These are phyloP conservation scores for Physocladia obscura DNA, from an alignment of 192 early-diverging fungal species.

Conservation along the genomic window DNA sequence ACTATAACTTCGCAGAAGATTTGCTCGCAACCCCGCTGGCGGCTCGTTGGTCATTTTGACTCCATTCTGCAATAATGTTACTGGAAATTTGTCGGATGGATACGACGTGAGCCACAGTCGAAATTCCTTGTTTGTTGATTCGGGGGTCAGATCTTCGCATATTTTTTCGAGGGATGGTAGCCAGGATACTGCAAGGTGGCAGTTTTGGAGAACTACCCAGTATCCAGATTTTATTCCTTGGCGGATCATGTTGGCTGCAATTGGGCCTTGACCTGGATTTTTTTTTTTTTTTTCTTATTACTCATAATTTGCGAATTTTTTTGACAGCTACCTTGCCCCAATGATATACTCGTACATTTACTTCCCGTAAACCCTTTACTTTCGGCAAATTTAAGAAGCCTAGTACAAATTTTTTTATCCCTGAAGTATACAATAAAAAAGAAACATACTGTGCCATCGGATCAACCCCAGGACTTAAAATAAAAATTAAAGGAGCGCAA, in stretches of 20 bases:
- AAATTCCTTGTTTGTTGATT: conserved; percentile 53
- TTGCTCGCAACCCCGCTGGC: conserved; percentile 56
- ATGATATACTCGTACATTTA: conserved; percentile 50
- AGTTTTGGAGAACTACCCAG: conserved; percentile 66
- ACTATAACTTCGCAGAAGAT: conserved; percentile 52
- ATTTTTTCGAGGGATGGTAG: conserved; percentile 62
- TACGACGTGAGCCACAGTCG: conserved; percentile 63
- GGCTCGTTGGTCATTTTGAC: conserved; percentile 69
- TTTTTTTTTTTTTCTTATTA: too few species aligned
- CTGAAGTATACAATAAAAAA: background rate
- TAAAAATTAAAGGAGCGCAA: conserved; percentile 57
- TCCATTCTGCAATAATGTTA: conserved; percentile 60
- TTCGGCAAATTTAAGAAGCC: conserved; percentile 59
- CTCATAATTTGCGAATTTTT: background rate
- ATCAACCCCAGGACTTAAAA: conserved; percentile 61
- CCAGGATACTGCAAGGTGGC: conserved; percentile 61
- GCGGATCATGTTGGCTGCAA: conserved; percentile 58
- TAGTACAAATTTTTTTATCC: conserved; percentile 3
- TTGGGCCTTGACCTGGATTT: conserved; percentile 53
- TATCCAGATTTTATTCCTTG: conserved; percentile 48
- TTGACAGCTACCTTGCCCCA: conserved; percentile 47
- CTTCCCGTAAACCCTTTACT: conserved; percentile 48
- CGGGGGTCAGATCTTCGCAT: conserved; percentile 61
- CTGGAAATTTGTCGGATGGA: conserved; percentile 61
- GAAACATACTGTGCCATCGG: conserved; percentile 54